phyloP scores from a whole-genome alignment of 2,329 filamentous ascomycete species.

The Beauveria scarabaeidicola region DNA sequence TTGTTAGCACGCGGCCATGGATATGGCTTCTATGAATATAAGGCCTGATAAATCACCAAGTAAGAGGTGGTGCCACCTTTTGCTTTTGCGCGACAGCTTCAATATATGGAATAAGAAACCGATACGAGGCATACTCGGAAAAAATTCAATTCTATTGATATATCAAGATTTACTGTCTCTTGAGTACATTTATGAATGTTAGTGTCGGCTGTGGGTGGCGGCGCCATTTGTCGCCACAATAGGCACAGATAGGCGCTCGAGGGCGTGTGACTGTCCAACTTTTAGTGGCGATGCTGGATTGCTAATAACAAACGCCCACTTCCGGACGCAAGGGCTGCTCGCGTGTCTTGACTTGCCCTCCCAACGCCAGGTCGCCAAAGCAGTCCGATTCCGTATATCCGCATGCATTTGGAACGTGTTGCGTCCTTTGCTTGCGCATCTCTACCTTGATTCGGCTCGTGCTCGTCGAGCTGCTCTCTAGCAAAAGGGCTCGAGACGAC shows the following conservation, averaged over 20 bases:
- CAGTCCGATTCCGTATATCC: neutral
- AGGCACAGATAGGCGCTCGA: neutral
- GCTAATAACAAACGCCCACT: constrained; percentile 10
- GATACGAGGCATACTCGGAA: no score
- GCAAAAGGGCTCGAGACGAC: neutral
- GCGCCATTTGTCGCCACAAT: neutral
- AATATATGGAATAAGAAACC: no score
- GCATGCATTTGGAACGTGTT: neutral
- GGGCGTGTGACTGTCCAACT: constrained; percentile 7
- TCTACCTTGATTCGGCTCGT: neutral
- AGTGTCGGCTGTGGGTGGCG: neutral
- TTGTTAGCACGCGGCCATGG: neutral
- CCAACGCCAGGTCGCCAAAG: neutral
- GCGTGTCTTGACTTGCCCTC: constrained; percentile 14
- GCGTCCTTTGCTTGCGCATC: neutral
- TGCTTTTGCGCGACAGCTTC: no score
- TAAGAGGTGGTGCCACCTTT: no score
- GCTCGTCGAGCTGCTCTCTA: neutral
- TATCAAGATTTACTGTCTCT: no score
- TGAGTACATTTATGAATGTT: neutral
- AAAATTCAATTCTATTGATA: no score
- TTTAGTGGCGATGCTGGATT: constrained; percentile 10
- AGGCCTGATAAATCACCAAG: no score
- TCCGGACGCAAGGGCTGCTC: constrained; percentile 16
- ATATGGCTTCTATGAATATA: no score